phyloP scores from a whole-genome alignment of 2,329 filamentous ascomycete genomes.

The Epichloe brachyelytri region DNA sequence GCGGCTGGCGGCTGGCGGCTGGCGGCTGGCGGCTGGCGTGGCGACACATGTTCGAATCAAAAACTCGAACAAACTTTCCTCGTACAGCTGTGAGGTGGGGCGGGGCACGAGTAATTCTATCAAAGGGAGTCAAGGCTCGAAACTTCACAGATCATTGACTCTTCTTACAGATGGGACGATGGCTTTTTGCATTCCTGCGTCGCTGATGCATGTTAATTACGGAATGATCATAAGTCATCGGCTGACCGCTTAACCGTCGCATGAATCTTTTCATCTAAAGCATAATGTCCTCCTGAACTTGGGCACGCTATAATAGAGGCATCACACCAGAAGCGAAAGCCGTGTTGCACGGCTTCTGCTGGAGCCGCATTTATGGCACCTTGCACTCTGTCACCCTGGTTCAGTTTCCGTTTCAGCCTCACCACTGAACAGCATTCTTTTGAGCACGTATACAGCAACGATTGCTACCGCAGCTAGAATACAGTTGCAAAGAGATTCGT shows the following conservation, averaged over 20 bases:
- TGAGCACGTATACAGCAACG: conserved; percentile 45
- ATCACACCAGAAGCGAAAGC: conserved; percentile 52
- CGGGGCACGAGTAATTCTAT: too few relatives aligned
- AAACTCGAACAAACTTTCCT: too few relatives aligned
- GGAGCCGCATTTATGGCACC: conserved; percentile 42
- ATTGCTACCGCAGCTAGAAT: conserved; percentile 52
- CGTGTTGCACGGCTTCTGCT: conserved; percentile 41
- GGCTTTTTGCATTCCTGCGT: neutral
- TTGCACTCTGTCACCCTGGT: conserved; percentile 44
- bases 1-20: too few relatives aligned
- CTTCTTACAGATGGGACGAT: too few relatives aligned
- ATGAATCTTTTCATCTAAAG: neutral
- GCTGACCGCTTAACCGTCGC: neutral
- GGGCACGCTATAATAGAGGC: neutral
- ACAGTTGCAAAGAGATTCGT: conserved; percentile 47
- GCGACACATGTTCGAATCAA: neutral
- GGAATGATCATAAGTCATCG: neutral
- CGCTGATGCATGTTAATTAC: too few relatives aligned
- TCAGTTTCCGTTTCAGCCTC: conserved; percentile 56
- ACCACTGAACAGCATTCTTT: conserved; percentile 51
- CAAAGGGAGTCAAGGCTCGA: too few relatives aligned
- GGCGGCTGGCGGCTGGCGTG: too few relatives aligned
- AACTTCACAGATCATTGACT: neutral
- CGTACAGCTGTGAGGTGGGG: too few relatives aligned
- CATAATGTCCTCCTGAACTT: neutral